Conservation (phyloP, 2,329 filamentous ascomycete species). For the Colletotrichum tropicale region DNA sequence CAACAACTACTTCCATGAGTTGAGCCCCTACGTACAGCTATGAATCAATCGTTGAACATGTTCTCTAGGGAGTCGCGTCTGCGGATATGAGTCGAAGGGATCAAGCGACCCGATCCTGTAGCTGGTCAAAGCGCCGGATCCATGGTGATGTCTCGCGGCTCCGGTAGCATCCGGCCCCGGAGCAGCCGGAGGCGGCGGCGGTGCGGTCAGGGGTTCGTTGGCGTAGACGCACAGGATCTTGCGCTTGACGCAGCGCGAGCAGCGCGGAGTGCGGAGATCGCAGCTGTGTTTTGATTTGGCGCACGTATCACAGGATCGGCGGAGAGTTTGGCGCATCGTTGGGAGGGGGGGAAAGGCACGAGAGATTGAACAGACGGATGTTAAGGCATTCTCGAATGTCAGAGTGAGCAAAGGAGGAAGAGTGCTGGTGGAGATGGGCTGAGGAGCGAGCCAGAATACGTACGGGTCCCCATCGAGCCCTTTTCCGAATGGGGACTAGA, state of each 20-base stretch:
- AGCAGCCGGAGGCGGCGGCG: not conserved
- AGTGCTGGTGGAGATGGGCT: not conserved
- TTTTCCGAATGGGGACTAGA: conserved; percentile 8
- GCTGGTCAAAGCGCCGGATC: conserved; percentile 22
- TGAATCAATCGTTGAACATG: conserved; percentile 62
- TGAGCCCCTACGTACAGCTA: conserved; percentile 45
- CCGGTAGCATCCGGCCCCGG: not conserved
- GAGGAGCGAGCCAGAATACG: not conserved
- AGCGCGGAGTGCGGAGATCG: conserved; percentile 57
- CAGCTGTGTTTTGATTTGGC: conserved; percentile 61
- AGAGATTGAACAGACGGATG: not conserved
- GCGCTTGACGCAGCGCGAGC: conserved; percentile 58
- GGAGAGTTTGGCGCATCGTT: conserved; percentile 59
- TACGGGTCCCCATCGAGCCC: not conserved
- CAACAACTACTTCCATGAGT: not conserved
- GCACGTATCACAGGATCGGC: conserved; percentile 60
- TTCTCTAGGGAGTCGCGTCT: conserved; percentile 52
- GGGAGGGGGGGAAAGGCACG: not conserved
- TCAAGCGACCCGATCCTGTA: conserved; percentile 46
- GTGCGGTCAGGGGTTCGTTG: conserved; percentile 52
- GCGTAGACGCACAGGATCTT: conserved; percentile 54
- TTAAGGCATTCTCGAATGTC: not conserved
- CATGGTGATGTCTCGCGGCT: not conserved
- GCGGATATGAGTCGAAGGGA: conserved; percentile 62
- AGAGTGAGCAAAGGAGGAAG: not conserved